A percentile compares a stretch with the other conserved stretches of the same genome.
phyloP scores from a whole-genome alignment of 2,329 filamentous ascomycete species.

The Laburnicola sp. region DNA sequence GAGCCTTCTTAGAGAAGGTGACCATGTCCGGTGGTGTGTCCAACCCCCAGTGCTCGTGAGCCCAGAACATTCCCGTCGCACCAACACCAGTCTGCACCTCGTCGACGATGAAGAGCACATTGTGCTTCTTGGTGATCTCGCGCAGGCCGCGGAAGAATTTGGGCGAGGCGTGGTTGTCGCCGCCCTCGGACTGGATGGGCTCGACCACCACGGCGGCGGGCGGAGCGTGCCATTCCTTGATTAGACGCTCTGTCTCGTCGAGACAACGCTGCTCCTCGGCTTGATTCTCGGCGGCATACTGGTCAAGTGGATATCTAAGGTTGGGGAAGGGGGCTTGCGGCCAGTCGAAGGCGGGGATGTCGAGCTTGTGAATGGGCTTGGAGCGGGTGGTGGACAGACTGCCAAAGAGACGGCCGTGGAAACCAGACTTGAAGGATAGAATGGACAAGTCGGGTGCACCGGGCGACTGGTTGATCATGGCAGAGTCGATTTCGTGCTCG shows the following conservation, averaged over 20 bases:
- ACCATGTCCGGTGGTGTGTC: constrained; percentile 83
- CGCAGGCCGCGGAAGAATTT: constrained; percentile 85
- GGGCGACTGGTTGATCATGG: constrained; percentile 81
- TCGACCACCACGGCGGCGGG: constrained; percentile 83
- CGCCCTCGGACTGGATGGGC: constrained; percentile 91
- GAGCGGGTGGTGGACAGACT: constrained; percentile 85
- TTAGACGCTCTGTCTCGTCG: constrained; percentile 79
- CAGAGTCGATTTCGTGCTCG: constrained; percentile 69
- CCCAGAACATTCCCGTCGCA: constrained; percentile 93
- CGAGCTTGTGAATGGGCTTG: constrained; percentile 92
- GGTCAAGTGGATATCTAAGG: constrained; percentile 83
- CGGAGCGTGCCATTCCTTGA: constrained; percentile 76
- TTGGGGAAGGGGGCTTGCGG: constrained; percentile 83
- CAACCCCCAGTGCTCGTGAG: constrained; percentile 92
- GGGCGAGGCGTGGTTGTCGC: constrained; percentile 89
- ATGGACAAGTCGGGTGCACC: constrained; percentile 81
- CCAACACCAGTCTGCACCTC: constrained; percentile 94
- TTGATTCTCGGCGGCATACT: constrained; percentile 79
- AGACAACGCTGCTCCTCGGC: constrained; percentile 78
- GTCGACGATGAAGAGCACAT: constrained; percentile 85
- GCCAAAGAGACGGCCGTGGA: constrained; percentile 90
- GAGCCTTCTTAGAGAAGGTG: constrained; percentile 93
- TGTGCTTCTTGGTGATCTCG: constrained; percentile 74
- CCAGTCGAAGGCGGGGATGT: constrained; percentile 95
- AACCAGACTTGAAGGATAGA: constrained; percentile 82